These are phyloP conservation scores for Globisporangium recalcitrans DNA, from an alignment of 352 stramenopile species.

Conservation along the genomic window DNA sequence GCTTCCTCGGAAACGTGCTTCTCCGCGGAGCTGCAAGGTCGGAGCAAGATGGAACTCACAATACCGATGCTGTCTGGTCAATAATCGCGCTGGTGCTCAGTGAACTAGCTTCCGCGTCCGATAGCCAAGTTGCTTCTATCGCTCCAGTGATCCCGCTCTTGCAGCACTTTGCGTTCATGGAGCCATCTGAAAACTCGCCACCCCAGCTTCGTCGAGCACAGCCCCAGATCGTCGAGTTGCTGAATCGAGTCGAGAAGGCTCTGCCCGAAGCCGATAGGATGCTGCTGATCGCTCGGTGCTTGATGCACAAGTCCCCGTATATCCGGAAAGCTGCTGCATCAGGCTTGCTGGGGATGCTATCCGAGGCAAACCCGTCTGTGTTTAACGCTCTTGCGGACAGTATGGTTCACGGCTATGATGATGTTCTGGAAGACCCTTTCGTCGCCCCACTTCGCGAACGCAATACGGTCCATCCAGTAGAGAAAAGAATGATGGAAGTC, in stretches of 20 bases:
- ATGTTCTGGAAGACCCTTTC: conserved; percentile 16
- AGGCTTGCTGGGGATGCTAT: conserved; percentile 30
- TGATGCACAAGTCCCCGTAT: conserved; percentile 45
- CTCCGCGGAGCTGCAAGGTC: conserved; percentile 12
- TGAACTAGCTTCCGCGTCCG: conserved; percentile 14
- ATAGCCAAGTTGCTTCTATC: conserved; percentile 21
- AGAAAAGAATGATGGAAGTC: conserved; percentile 3
- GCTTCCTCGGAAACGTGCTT: conserved; percentile 24
- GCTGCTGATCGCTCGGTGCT: conserved; percentile 39
- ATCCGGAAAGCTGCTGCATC: conserved; percentile 45
- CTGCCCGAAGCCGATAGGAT: conserved; percentile 15
- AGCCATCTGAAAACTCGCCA: conserved; percentile 23
- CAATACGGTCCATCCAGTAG: conserved; percentile 3
- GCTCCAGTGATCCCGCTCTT: conserved; percentile 33
- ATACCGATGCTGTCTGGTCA: conserved; percentile 23
- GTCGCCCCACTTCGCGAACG: conserved; percentile 1
- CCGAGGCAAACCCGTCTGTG: conserved; percentile 2
- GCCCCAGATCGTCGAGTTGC: conserved; percentile 30
- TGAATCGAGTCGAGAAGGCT: conserved; percentile 37
- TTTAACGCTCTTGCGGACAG: conserved; percentile 16
- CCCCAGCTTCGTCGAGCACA: conserved; percentile 24
- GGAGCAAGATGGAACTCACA: neutral
- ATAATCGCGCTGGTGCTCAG: conserved; percentile 23
- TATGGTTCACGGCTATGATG: neutral
- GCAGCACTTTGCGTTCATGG: conserved; percentile 55